Evolutionary conservation across 2,329 filamentous ascomycete genomes (phyloP), one percentile per base, ranked within the genome.

Genomic region (Colletotrichum sp.): DNA sequence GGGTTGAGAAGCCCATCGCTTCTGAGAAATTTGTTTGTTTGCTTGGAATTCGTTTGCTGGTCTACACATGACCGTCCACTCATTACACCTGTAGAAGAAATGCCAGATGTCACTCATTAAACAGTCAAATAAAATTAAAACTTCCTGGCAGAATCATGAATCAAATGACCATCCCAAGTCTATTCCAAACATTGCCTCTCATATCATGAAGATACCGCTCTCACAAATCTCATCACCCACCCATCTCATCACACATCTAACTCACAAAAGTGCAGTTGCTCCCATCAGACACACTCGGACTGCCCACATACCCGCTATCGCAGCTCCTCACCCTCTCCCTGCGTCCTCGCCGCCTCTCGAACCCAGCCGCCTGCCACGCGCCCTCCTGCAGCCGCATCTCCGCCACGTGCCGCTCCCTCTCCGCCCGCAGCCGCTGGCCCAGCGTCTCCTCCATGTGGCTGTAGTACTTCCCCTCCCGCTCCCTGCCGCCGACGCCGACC

Each of bases 371-470:
- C 19, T 57, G 55, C 48, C 71, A 30, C 44, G 55, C 52, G 30
- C 71, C 65, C 27, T 34, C 36, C 5, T 68, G 68, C 39, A 74
- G 39, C 52, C 77, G 52, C 48, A 64, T 64, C 32, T 74, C 72
- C 44, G 34, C 55, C 13, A 75, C 68, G 11, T 71, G 32, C 32
- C 76, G 55, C 15, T 68, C 65, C 28, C 65, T 63, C 68, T 79
- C 78, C 34, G 77, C 68, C 6, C 34, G 52, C 8, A 79, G 48
- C 57, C 78, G 63, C 65, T 28, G 63, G 7, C 68, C 70, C 16
- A 79, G 48, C 65, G 68, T 67, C 71, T 79, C 78, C 71, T 79
- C 77, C 25, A 71, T 59, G 28, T 61, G 71, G 30, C 71, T 72
- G 25, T 44, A 28, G n/a, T 70, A 69, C 3, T 34, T 30, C 22